phyloP scores from a whole-genome alignment of 129 eudicot species.

The Escallonia herrerae region DNA sequence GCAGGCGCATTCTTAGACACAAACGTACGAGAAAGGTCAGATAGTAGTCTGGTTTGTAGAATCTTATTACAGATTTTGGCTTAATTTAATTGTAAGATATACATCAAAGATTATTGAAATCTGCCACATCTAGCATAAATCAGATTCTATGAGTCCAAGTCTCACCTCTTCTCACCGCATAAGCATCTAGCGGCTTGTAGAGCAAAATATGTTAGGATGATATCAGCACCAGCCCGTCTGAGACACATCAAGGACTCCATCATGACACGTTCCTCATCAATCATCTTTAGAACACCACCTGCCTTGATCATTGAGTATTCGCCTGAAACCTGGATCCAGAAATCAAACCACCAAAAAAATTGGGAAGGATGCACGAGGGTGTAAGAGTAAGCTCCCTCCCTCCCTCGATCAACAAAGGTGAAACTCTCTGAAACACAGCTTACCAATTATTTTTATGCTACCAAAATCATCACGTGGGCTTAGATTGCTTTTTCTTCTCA shows the following conservation, averaged over 20 bases:
- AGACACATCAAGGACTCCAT: conserved; percentile 92
- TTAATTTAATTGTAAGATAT: neutral
- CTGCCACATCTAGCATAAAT: neutral
- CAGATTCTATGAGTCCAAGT: neutral
- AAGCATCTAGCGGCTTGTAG: conserved; percentile 54
- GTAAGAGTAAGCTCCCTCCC: too few species aligned
- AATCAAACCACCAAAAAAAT: too few species aligned
- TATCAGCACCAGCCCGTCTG: conserved; percentile 70
- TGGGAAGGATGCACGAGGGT: too few species aligned
- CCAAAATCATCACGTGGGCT: too few species aligned
- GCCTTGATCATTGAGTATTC: conserved; percentile 99
- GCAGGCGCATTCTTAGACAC: neutral
- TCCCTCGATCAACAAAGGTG: too few species aligned
- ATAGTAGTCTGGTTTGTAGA: neutral
- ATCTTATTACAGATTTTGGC: neutral
- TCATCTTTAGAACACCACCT: conserved; percentile 84
- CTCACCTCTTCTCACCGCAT: conserved; percentile 50
- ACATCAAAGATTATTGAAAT: neutral
- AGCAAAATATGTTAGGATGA: conserved; percentile 60
- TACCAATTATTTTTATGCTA: too few species aligned
- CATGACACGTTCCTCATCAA: conserved; percentile 90
- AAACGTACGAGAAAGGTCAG: neutral
- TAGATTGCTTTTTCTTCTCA: too few species aligned
- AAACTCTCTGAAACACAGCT: too few species aligned
- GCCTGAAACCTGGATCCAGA: conserved; percentile 54